Conservation (phyloP, 305 asterid species). For the Caryopteris hybrid region DNA sequence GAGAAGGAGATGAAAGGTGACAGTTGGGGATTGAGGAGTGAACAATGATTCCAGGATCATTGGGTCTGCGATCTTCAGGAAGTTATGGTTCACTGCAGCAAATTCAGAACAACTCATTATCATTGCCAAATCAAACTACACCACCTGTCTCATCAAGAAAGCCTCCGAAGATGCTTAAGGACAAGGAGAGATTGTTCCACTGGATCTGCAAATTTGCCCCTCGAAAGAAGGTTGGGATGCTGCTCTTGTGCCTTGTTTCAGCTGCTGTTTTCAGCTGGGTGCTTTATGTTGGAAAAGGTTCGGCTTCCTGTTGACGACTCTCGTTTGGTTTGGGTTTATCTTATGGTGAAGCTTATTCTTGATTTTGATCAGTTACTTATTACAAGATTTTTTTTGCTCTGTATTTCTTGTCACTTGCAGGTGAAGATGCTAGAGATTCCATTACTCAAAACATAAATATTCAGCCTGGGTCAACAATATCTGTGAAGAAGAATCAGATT, state of each 20-base stretch:
- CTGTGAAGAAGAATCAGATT: slow-evolving; percentile 22
- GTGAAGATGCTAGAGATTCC: slow-evolving; percentile 51
- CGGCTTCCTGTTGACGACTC: slow-evolving; percentile 16
- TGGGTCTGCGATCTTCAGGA: slow-evolving; percentile 91
- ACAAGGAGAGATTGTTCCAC: slow-evolving; percentile 62
- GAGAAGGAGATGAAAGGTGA: slow-evolving; percentile 57
- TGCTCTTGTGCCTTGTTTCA: slow-evolving; percentile 60
- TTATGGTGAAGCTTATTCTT: neutral
- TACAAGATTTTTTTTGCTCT: slow-evolving; percentile 2
- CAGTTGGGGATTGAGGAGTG: slow-evolving; percentile 43
- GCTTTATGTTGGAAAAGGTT: slow-evolving; percentile 71
- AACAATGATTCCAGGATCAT: slow-evolving; percentile 81
- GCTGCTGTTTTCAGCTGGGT: slow-evolving; percentile 72
- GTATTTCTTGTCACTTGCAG: slow-evolving; percentile 37
- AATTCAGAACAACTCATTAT: slow-evolving; percentile 43
- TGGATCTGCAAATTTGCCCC: slow-evolving; percentile 81
- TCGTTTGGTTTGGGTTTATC: slow-evolving; percentile 5
- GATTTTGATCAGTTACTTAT: neutral
- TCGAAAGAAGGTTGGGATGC: slow-evolving; percentile 76
- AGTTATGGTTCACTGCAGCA: slow-evolving; percentile 77
- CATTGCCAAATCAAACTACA: slow-evolving; percentile 48
- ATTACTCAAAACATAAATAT: slow-evolving; percentile 34
- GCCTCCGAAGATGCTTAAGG: slow-evolving; percentile 73
- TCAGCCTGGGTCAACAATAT: slow-evolving; percentile 33
- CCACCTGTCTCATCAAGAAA: slow-evolving; percentile 58